Evolutionary conservation across 179 eudicot genomes (phyloP), one percentile per base, ranked within the genome.

Genomic region (Spinacia oleracea): DNA sequence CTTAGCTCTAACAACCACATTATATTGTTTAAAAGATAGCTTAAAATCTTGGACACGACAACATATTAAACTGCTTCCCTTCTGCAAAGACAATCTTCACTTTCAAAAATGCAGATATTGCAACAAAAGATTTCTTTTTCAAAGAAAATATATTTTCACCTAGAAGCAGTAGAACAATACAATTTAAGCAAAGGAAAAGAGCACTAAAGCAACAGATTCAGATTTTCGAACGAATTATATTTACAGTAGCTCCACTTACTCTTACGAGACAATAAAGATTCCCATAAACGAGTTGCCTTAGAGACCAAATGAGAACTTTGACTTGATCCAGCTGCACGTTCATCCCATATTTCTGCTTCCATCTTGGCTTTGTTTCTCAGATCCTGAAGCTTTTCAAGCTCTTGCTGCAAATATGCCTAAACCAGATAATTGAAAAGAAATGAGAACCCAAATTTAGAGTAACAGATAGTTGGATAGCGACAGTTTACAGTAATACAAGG

Each of bases 271-370:
- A 95, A 81, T 80, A 95, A 76, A 60, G 98, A 95, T 75, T 93
- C 99, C 99, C 99, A 96, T 79, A 96, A 80, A 51, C 93, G 92
- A 84, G 98, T 89, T 51, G 99, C 98, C 83, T 89, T 91, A 60
- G 97, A 96, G 80, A 94, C 99, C 88, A 96, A 89, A 85, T 91
- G 99, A 76, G 98, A 95, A 83, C 94, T 96, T 78, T 96, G 99
- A 84, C 97, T 90, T 35, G 98, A 93, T 74, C 94, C 96, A 71
- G 99, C 82, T 75, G 90, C 92, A 79, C 97, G 94, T 83, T 96
- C 98, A 89, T 96, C 99, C 98, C 99, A 96, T 68, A 77, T 88
- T 83, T 93, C 98, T 56, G 97, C 98, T 87, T 93, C 99, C 78
- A 88, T 76, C 90, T 96, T 96, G 72, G 94, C 99, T 87, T 96